These are phyloP conservation scores for Daldinia bambusicola DNA, from an alignment of 495 filamentous ascomycete genomes.

Conservation along the genomic window DNA sequence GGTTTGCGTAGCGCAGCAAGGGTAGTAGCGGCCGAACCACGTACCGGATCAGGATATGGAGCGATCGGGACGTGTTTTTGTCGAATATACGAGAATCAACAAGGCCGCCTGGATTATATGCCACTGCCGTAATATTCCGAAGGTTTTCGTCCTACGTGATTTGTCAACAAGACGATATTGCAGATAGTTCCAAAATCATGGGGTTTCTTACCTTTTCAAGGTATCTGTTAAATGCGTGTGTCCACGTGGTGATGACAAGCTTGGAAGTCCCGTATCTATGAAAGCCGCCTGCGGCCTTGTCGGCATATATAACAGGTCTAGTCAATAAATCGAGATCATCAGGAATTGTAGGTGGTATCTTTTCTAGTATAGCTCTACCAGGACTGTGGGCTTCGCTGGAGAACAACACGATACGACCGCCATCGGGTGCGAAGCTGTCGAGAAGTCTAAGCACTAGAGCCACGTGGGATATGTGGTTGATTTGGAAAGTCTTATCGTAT, in stretches of 20 bases:
- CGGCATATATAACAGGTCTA: conserved; percentile 22
- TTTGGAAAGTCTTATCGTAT: conserved; percentile 59
- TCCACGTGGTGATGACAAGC: conserved; percentile 54
- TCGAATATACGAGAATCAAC: conserved; percentile 56
- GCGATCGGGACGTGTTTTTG: conserved; percentile 48
- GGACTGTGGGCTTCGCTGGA: conserved; percentile 53
- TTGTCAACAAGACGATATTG: not conserved
- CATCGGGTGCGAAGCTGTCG: conserved; percentile 47
- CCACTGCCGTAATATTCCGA: conserved; percentile 54
- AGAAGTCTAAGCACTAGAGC: conserved; percentile 56
- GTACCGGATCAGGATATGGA: conserved; percentile 37
- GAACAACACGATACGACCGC: conserved; percentile 55
- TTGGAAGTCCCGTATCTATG: conserved; percentile 57
- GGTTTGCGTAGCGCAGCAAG: conserved; percentile 49
- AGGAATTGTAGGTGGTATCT: conserved; percentile 42
- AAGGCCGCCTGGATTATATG: conserved; percentile 58
- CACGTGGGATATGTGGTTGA: conserved; percentile 56
- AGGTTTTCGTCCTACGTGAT: conserved; percentile 45
- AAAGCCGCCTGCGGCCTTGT: conserved; percentile 49
- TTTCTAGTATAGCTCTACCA: conserved; percentile 53
- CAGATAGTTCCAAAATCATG: not conserved
- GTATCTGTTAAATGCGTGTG: conserved; percentile 54
- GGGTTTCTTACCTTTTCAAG: conserved; percentile 51
- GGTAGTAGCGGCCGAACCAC: conserved; percentile 48
- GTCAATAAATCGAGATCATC: conserved; percentile 40